These are phyloP conservation scores for Crataegus laevigata DNA, from an alignment of 306 rosid genomes.

Conservation along the genomic window DNA sequence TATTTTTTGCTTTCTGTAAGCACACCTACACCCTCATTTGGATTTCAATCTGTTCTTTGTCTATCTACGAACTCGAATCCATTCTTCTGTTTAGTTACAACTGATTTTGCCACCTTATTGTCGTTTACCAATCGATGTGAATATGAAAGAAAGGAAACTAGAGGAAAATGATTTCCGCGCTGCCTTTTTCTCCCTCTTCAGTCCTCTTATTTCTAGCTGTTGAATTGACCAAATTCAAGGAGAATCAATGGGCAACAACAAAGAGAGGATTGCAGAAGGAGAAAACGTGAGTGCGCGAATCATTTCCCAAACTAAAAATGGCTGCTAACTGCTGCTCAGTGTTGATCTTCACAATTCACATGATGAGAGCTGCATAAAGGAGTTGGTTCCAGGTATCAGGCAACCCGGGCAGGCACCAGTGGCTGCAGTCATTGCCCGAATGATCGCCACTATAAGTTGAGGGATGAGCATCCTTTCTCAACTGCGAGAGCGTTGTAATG, in stretches of 20 bases:
- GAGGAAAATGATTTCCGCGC: too few species aligned
- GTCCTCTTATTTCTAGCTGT: too few species aligned
- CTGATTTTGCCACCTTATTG: conserved; percentile 21
- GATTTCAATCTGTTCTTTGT: conserved; percentile 2
- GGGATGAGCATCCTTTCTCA: conserved; percentile 91
- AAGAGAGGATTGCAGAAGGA: too few species aligned
- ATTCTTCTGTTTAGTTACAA: conserved; percentile 30
- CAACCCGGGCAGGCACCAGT: conserved; percentile 94
- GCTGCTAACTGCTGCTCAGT: not conserved
- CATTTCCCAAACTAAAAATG: not conserved
- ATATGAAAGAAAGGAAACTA: conserved; percentile 13
- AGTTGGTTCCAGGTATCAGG: conserved; percentile 99
- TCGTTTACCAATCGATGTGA: conserved; percentile 10
- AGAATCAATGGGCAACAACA: too few species aligned
- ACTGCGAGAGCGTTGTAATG: conserved; percentile 76
- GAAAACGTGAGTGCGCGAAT: too few species aligned
- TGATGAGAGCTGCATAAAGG: conserved; percentile 58
- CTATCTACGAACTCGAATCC: conserved; percentile 11
- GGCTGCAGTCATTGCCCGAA: conserved; percentile 84
- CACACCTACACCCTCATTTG: conserved; percentile 14
- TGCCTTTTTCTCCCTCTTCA: too few species aligned
- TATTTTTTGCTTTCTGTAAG: conserved; percentile 14
- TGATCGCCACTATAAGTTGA: conserved; percentile 54
- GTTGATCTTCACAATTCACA: conserved; percentile 32
- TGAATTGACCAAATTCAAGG: too few species aligned